Evolutionary conservation across 176 grass and related monocot species (phyloP), one percentile per base, ranked within the genome.

Genomic region (Eleusine coracana): DNA sequence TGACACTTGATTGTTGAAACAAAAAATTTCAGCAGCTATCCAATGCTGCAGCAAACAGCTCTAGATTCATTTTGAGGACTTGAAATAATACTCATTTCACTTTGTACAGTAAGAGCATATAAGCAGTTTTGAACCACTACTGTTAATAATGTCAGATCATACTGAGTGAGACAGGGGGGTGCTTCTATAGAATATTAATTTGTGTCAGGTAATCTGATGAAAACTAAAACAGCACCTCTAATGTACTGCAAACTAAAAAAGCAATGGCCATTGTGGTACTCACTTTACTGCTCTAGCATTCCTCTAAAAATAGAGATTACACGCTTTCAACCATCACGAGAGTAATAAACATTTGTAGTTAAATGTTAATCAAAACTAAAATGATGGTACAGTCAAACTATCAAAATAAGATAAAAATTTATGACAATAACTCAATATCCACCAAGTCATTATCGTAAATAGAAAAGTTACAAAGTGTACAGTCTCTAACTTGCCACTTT

Each of bases 391-490:
- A 28, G 0, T 1, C 20, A 31, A 69, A 70, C n/a, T 41, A 48
- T 71, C 65, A 55, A 45, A 71, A 40, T 58, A 60, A 74, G 62
- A 68, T 60, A 78, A 37, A 0, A 25, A 27, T 44, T 3, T 36
- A 68, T 20, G 40, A 60, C 73, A 76, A 1, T 55, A 82, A 84
- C 41, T 83, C 65, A 85, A 51, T 10, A 83, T 77, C 54, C 54
- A 71, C 12, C 31, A 84, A 40, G 4, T 13, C 34, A 68, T 23
- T 77, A 75, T 71, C 39, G 12, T 13, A 84, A 80, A 16, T 41
- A 46, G 10, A 83, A 71, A 41, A 58, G 21, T 18, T 18, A 37
- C 80, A 41, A 12, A 42, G 21, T 46, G 36, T 5, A 10, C 20
- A 65, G 58, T 7, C 39, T 78, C 68, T 49, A 58, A 39, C 80